phyloP scores from a whole-genome alignment of 2,329 filamentous ascomycete genomes.

The Fusarium drepaniforme region DNA sequence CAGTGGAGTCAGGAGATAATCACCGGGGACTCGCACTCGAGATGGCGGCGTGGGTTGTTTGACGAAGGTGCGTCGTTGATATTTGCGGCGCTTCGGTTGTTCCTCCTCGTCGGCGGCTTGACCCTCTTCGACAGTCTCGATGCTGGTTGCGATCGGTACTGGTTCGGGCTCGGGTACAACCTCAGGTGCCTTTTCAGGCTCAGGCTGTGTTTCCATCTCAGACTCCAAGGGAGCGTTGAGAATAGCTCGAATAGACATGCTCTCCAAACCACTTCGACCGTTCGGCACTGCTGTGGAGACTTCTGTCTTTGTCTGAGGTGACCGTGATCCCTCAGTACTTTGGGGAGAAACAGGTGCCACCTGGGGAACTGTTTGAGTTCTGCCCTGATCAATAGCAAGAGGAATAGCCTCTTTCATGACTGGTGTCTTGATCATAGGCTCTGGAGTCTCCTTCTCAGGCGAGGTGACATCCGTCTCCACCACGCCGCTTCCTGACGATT shows the following conservation, averaged over 20 bases:
- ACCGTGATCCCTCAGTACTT: slow-evolving; percentile 43
- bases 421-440: slow-evolving; percentile 47
- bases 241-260: slow-evolving; percentile 51
- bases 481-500: slow-evolving; percentile 43
- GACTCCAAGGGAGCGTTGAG: slow-evolving; percentile 45
- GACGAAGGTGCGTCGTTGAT: slow-evolving; percentile 49
- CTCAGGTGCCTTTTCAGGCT: slow-evolving; percentile 26
- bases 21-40: slow-evolving; percentile 71
- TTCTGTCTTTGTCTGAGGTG: slow-evolving; percentile 38
- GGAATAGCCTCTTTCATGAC: slow-evolving; percentile 19
- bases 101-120: slow-evolving; percentile 33
- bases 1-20: slow-evolving; percentile 85
- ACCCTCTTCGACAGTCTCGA: slow-evolving; percentile 36
- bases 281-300: slow-evolving; percentile 1
- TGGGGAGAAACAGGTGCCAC: slow-evolving; percentile 48
- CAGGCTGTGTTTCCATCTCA: slow-evolving; percentile 28
- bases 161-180: slow-evolving; percentile 19
- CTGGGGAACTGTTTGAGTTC: slow-evolving; percentile 8
- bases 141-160: slow-evolving; percentile 38
- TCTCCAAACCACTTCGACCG: slow-evolving; percentile 31
- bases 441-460: slow-evolving; percentile 62
- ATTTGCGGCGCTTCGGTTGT: slow-evolving; percentile 49
- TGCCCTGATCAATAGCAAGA: slow-evolving; percentile 14
- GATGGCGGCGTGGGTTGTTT: slow-evolving; percentile 51
- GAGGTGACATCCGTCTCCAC: slow-evolving; percentile 61